phyloP scores from a whole-genome alignment of 768 basidiomycete genomes.

The Holtermanniella nyarrowii region DNA sequence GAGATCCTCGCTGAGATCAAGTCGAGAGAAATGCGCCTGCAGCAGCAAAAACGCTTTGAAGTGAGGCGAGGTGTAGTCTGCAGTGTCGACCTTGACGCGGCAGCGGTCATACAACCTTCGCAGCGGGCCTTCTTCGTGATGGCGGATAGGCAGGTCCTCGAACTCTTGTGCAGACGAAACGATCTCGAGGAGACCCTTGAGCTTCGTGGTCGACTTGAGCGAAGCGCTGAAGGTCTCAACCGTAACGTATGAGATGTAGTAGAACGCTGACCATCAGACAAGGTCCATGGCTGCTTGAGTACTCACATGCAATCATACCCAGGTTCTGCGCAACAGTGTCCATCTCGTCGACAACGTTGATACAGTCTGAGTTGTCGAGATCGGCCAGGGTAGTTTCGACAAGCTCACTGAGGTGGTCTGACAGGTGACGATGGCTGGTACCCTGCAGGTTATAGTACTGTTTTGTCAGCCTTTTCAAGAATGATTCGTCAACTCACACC shows the following conservation, averaged over 20 bases:
- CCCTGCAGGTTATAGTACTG: conserved; percentile 51
- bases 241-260: conserved; percentile 61
- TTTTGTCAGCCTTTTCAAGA: too few relatives aligned
- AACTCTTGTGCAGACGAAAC: conserved; percentile 96
- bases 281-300: conserved; percentile 45
- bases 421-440: conserved; percentile 88
- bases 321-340: conserved; percentile 72
- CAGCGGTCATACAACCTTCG: conserved; percentile 90
- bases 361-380: conserved; percentile 89
- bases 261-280: conserved; percentile 17
- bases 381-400: conserved; percentile 89
- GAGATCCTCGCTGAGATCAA: conserved; percentile 84
- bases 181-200: conserved; percentile 92
- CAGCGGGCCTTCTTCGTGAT: conserved; percentile 68
- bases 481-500: conserved; percentile 19
- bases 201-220: conserved; percentile 88
- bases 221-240: conserved; percentile 95
- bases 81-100: conserved; percentile 72
- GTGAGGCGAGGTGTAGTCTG: conserved; percentile 85
- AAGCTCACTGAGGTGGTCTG: conserved; percentile 88
- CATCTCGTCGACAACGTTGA: conserved; percentile 85
- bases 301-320: conserved; percentile 97
- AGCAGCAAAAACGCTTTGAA: conserved; percentile 97
- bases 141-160: conserved; percentile 84
- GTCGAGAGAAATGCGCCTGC: conserved; percentile 90